Evolutionary conservation across 139 green algal species (phyloP).

Genomic region (Deuterostichococcus epilithicus): DNA sequence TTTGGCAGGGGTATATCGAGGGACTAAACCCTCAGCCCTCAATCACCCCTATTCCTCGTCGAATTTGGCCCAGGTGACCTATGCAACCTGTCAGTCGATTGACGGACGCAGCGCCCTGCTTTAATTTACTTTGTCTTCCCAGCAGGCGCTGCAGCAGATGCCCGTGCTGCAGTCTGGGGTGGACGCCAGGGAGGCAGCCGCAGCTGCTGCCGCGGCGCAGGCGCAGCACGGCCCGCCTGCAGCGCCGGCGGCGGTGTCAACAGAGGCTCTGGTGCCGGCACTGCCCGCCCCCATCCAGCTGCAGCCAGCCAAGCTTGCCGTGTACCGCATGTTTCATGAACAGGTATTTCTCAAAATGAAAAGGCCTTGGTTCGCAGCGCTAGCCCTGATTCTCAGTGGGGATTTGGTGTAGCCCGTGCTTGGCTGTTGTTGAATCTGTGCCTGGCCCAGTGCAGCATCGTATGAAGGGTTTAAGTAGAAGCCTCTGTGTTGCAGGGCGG

Average conservation of each 20-base stretch:
- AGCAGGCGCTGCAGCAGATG: background rate
- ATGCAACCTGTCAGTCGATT: too few species aligned
- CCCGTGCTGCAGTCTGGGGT: background rate
- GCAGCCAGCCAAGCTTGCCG: slow-evolving; percentile 41
- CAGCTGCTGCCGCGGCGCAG: background rate
- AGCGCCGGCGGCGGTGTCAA: background rate
- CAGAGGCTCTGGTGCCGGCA: slow-evolving; percentile 16
- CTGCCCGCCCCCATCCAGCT: slow-evolving; percentile 8
- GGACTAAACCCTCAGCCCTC: too few species aligned
- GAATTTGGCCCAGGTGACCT: too few species aligned
- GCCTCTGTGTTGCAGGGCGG: slow-evolving; percentile 8
- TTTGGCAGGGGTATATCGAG: too few species aligned
- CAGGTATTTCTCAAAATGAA: slow-evolving; percentile 10
- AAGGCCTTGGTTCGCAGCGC: background rate
- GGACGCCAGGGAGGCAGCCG: background rate
- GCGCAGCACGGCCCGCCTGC: background rate
- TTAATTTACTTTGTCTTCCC: background rate
- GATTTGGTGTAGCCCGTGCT: background rate
- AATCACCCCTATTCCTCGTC: too few species aligned
- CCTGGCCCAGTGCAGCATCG: background rate
- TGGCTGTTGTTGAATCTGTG: background rate
- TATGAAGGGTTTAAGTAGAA: background rate
- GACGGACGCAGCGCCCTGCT: too few species aligned
- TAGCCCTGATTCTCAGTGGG: too few species aligned
- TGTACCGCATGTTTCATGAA: slow-evolving; percentile 22